Conservation (phyloP, 2,329 filamentous ascomycete genomes). For the Aphanoascus verrucosus region DNA sequence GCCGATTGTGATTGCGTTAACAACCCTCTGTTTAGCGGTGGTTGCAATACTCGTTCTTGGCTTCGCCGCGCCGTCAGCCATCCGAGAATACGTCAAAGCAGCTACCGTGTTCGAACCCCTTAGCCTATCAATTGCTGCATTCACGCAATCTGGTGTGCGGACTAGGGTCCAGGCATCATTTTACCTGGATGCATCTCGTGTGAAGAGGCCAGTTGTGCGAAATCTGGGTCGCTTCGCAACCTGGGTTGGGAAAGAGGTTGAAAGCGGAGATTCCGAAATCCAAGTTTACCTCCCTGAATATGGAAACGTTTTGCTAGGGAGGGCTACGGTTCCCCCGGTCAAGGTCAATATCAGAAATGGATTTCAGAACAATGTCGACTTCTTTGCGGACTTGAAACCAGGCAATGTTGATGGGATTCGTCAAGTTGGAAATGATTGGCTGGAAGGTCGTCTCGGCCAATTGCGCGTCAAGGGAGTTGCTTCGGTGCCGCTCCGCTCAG, state of each 20-base stretch:
- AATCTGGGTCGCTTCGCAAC: conserved; percentile 68
- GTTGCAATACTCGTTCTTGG: conserved; percentile 63
- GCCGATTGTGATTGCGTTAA: conserved; percentile 67
- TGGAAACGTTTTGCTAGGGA: conserved; percentile 64
- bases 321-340: conserved; percentile 63
- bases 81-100: conserved; percentile 77
- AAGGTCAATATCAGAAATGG: conserved; percentile 68
- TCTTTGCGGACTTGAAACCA: conserved; percentile 63
- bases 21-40: conserved; percentile 51
- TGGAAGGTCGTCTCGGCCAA: conserved; percentile 63
- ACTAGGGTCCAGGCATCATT: conserved; percentile 76
- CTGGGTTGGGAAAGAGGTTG: conserved; percentile 66
- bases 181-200: conserved; percentile 64
- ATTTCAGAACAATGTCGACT: conserved; percentile 64
- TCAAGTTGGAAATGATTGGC: conserved; percentile 74
- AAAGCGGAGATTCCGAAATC: conserved; percentile 61
- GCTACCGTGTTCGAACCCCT: conserved; percentile 73
- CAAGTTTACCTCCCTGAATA: conserved; percentile 76
- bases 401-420: conserved; percentile 69
- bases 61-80: conserved; percentile 68
- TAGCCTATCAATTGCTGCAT: conserved; percentile 71
- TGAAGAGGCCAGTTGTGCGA: conserved; percentile 59
- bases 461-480: conserved; percentile 65
- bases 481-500: conserved; percentile 63
- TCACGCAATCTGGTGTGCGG: conserved; percentile 66